A percentile compares a stretch with the other conserved stretches of the same genome.
Conservation (phyloP, 2,329 filamentous ascomycete genomes). For the Fusarium sp. region DNA sequence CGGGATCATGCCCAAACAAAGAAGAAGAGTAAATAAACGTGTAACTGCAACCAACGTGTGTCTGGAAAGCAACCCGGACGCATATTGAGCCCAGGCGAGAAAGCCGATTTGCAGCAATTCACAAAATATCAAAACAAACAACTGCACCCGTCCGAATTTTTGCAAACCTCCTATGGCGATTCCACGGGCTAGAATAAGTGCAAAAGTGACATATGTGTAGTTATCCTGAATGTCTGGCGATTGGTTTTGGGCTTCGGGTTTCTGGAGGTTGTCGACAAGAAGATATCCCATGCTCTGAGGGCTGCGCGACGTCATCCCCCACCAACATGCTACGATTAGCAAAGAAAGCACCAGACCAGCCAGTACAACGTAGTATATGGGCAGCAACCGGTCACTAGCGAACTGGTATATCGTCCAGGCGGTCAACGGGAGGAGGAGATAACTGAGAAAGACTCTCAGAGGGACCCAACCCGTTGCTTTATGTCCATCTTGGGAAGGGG, state of each 20-base stretch:
- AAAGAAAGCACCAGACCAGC: constrained; percentile 35
- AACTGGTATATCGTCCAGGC: constrained; percentile 80
- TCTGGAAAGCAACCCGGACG: constrained; percentile 49
- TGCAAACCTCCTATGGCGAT: constrained; percentile 33
- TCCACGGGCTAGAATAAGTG: constrained; percentile 30
- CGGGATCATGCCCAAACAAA: constrained; percentile 61
- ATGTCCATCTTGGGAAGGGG: constrained; percentile 49
- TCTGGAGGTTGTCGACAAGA: constrained; percentile 67
- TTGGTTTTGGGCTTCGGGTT: constrained; percentile 65
- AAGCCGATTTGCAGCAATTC: constrained; percentile 32
- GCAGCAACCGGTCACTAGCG: constrained; percentile 25
- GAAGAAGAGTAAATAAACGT: constrained; percentile 32
- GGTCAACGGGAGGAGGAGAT: constrained; percentile 77
- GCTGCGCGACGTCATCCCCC: constrained; percentile 41
- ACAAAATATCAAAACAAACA: constrained; percentile 27
- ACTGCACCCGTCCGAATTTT: constrained; percentile 18
- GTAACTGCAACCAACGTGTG: constrained; percentile 6
- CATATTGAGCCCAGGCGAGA: constrained; percentile 68
- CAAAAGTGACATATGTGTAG: constrained; percentile 47
- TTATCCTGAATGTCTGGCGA: constrained; percentile 60
- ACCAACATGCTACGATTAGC: constrained; percentile 44
- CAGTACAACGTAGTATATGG: constrained; percentile 51
- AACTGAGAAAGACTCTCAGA: constrained; percentile 78
- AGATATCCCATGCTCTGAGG: constrained; percentile 47
- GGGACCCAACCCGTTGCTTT: constrained; percentile 58